Percentiles rank a stretch among this genome's conserved stretches.
These are phyloP conservation scores for Calocybe gangraenosa DNA, from an alignment of 768 basidiomycete species.

Conservation along the genomic window DNA sequence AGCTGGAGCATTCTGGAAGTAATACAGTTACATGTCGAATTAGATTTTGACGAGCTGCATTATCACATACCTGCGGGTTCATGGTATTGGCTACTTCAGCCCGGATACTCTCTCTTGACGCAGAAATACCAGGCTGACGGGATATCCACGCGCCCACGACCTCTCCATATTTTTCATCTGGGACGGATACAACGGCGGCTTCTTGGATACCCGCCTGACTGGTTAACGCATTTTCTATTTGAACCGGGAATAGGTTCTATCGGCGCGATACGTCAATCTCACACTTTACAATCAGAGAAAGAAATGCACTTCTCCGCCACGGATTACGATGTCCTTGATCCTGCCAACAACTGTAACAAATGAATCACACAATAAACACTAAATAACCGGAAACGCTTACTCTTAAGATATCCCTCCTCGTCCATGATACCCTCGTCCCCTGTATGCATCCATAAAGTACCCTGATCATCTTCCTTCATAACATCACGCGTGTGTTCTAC, in stretches of 20 bases:
- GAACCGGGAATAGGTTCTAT: constrained; percentile 74
- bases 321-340: constrained; percentile 85
- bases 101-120: constrained; percentile 52
- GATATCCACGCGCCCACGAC: constrained; percentile 80
- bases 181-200: constrained; percentile 71
- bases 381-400: constrained; percentile 35
- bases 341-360: constrained; percentile 61
- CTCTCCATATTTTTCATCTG: constrained; percentile 66
- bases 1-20: constrained; percentile 61
- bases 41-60: not conserved
- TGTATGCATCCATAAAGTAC: constrained; percentile 76
- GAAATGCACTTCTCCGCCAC: constrained; percentile 68
- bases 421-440: constrained; percentile 83
- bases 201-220: constrained; percentile 56
- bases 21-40: not conserved
- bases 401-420: constrained; percentile 70
- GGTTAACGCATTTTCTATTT: constrained; percentile 75
- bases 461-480: constrained; percentile 52
- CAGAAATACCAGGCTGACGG: constrained; percentile 34
- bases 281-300: not conserved
- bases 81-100: constrained; percentile 50
- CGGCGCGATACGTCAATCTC: not conserved
- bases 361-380: not conserved
- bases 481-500: constrained; percentile 58
- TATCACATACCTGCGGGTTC: constrained; percentile 69